These are phyloP conservation scores for Telopea speciosissima DNA, from an alignment of 177 flowering plant genomes.

Conservation along the genomic window DNA sequence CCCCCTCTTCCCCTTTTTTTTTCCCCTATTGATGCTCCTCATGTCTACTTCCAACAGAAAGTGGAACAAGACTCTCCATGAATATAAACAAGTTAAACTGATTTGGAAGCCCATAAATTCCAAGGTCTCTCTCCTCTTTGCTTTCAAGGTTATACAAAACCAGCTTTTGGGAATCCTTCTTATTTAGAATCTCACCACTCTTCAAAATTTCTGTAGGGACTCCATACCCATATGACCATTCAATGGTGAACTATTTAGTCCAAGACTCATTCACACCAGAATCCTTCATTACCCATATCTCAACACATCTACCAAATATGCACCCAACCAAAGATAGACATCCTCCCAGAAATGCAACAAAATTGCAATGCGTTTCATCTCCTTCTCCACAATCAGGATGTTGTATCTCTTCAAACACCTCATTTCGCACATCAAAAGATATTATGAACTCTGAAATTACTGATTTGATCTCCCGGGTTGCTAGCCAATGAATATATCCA, in stretches of 20 bases:
- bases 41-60: too few relatives aligned
- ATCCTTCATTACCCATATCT: conserved; percentile 21
- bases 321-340: conserved; percentile 8
- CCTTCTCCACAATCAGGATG: conserved; percentile 1
- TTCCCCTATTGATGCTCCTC: too few relatives aligned
- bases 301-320: background rate
- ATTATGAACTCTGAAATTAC: background rate
- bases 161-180: background rate
- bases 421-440: conserved; percentile 5
- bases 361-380: too few relatives aligned
- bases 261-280: conserved; percentile 12
- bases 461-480: background rate
- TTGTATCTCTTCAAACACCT: conserved; percentile 1
- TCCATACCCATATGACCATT: background rate
- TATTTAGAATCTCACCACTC: conserved; percentile 1
- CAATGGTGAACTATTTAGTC: conserved; percentile 7
- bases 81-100: background rate
- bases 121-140: background rate
- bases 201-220: background rate
- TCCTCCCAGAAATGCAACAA: background rate
- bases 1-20: too few relatives aligned
- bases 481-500: conserved; percentile 9
- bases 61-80: background rate
- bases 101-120: background rate
- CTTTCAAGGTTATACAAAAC: background rate